These are phyloP conservation scores for Fagopyrum homotropicum DNA, from an alignment of 148 eudicot genomes.

Conservation along the genomic window DNA sequence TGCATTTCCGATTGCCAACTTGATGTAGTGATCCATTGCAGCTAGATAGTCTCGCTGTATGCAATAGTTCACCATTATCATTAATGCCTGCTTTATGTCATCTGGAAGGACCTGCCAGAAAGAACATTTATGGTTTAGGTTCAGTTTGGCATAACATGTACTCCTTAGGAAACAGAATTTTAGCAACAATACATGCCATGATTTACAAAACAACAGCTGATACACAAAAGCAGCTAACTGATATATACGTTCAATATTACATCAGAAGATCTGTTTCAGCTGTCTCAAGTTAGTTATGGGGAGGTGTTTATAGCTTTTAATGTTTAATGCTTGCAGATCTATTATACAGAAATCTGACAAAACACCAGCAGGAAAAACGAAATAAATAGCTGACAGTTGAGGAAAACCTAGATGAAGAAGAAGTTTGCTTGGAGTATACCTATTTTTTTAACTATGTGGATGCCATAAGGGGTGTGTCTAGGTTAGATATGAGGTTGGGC, in stretches of 20 bases:
- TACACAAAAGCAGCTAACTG: not conserved
- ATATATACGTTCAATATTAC: not conserved
- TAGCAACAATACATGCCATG: not conserved
- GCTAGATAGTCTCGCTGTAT: slow-evolving; percentile 82
- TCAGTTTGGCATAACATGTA: not conserved
- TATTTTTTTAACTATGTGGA: not conserved
- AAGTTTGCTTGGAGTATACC: not conserved
- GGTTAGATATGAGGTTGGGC: not conserved
- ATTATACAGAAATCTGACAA: not conserved
- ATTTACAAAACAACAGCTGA: not conserved
- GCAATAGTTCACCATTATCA: slow-evolving; percentile 70
- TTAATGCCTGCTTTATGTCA: slow-evolving; percentile 67
- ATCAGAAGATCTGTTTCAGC: too few species aligned
- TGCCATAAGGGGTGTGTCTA: not conserved
- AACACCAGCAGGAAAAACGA: not conserved
- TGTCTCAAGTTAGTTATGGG: too few species aligned
- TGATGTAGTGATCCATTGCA: slow-evolving; percentile 93
- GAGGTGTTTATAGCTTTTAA: too few species aligned
- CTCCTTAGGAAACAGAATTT: not conserved
- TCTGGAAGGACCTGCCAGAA: slow-evolving; percentile 60
- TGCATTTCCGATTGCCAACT: slow-evolving; percentile 91
- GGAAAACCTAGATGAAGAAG: not conserved
- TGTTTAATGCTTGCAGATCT: not conserved
- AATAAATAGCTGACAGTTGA: not conserved
- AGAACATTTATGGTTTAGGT: not conserved